Conservation (phyloP, 257 asterid genomes). For the Eucommia ulmoides region DNA sequence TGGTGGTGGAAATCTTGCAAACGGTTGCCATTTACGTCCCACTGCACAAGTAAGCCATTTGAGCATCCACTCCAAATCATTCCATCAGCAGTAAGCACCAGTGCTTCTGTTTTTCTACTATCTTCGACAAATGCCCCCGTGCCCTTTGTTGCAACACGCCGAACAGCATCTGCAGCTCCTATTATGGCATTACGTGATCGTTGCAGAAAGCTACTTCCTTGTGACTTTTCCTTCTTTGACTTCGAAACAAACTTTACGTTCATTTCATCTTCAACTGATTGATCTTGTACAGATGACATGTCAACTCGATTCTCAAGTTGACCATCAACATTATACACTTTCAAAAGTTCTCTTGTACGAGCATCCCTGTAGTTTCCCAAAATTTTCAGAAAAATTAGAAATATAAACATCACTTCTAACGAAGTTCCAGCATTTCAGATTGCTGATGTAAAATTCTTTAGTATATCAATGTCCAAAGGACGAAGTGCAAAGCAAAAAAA, state of each 20-base stretch:
- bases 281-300: conserved; percentile 49
- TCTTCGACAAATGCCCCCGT: conserved; percentile 69
- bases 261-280: conserved; percentile 59
- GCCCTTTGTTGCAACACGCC: conserved; percentile 78
- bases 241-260: conserved; percentile 51
- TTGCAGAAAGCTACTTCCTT: conserved; percentile 58
- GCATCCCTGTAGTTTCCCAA: conserved; percentile 65
- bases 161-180: conserved; percentile 99
- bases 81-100: conserved; percentile 67
- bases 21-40: conserved; percentile 94
- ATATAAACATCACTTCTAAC: background rate
- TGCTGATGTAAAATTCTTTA: background rate
- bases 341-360: conserved; percentile 74
- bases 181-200: conserved; percentile 80
- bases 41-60: conserved; percentile 72
- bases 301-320: conserved; percentile 74
- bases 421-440: background rate
- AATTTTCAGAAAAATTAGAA: conserved; percentile 12
- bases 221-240: conserved; percentile 87
- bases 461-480: background rate
- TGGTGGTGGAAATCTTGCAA: conserved; percentile 64
- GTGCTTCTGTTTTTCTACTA: conserved; percentile 60
- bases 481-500: conserved; percentile 1
- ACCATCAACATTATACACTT: conserved; percentile 75
- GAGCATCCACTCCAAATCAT: conserved; percentile 86